These are phyloP conservation scores for Diaporthe sp. DNA, from an alignment of 2,329 filamentous ascomycete genomes.

Conservation along the genomic window DNA sequence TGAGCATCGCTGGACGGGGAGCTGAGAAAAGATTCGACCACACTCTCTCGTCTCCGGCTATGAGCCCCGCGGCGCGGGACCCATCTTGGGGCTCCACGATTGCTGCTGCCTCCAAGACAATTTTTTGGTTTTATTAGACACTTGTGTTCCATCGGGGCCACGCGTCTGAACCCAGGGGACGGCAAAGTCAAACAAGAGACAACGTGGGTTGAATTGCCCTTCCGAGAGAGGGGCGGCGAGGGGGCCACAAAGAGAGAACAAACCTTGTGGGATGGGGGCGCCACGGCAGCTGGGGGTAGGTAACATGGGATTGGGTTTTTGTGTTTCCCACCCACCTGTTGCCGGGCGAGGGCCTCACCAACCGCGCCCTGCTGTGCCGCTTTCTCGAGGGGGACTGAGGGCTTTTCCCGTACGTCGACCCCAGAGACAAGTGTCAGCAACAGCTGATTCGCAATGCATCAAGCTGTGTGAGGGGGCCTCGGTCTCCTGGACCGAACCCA, in stretches of 20 bases:
- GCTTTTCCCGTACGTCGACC: background rate
- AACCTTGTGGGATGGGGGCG: background rate
- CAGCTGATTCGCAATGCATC: background rate
- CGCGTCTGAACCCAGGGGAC: background rate
- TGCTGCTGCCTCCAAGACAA: background rate
- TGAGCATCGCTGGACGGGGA: slow-evolving; percentile 9
- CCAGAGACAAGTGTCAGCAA: slow-evolving; percentile 14
- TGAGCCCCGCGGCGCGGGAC: slow-evolving; percentile 7
- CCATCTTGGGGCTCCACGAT: slow-evolving; percentile 8
- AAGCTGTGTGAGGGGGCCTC: background rate
- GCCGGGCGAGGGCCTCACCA: background rate
- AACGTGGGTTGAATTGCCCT: slow-evolving; percentile 6
- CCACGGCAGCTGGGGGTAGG: background rate
- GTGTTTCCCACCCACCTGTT: background rate
- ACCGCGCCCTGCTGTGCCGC: background rate
- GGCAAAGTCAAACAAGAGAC: slow-evolving; percentile 11
- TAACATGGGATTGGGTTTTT: background rate
- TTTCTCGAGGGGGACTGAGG: background rate
- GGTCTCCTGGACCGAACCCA: background rate
- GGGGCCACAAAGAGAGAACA: background rate
- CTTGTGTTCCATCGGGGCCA: slow-evolving; percentile 19
- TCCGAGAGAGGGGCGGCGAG: background rate
- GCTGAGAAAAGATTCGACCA: background rate
- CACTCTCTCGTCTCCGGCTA: background rate
- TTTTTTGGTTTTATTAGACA: slow-evolving; percentile 16